These are phyloP conservation scores for Scutellaria galericulata DNA, from an alignment of 257 asterid species.

Conservation along the genomic window DNA sequence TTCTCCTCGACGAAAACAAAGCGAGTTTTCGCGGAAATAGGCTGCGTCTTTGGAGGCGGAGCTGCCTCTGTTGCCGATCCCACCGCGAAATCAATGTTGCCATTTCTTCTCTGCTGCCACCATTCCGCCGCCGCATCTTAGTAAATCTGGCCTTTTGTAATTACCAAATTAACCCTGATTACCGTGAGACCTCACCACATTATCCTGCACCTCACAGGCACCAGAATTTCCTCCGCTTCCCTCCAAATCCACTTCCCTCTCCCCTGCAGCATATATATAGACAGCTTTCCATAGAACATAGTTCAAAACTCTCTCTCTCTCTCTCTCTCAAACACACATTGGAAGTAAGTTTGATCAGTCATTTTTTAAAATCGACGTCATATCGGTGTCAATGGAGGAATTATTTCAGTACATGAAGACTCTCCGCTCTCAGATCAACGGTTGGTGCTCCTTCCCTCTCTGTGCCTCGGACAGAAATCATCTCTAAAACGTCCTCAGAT, in stretches of 20 bases:
- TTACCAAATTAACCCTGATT: conserved; percentile 34
- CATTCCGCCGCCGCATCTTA: background rate
- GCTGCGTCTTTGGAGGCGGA: conserved; percentile 47
- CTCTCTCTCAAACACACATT: conserved; percentile 2
- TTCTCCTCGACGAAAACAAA: conserved; percentile 51
- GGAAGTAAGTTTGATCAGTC: conserved; percentile 28
- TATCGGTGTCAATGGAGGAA: conserved; percentile 69
- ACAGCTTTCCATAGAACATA: background rate
- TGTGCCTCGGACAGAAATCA: conserved; percentile 10
- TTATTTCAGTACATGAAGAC: conserved; percentile 80
- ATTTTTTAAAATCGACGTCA: background rate
- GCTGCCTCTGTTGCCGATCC: conserved; percentile 67
- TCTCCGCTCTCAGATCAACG: conserved; percentile 84
- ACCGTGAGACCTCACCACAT: conserved; percentile 27
- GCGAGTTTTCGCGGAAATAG: conserved; percentile 34
- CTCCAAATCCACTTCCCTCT: conserved; percentile 34
- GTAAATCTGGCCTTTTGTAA: background rate
- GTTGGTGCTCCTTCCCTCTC: conserved; percentile 59
- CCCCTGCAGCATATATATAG: background rate
- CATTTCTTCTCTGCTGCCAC: conserved; percentile 27
- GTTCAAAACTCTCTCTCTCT: background rate
- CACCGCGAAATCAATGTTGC: conserved; percentile 53
- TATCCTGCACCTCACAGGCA: conserved; percentile 24
- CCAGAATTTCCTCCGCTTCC: conserved; percentile 32
- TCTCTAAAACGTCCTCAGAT: conserved; percentile 3